Percentiles rank a stretch among this genome's conserved stretches.
phyloP scores from a whole-genome alignment of 176 grass and related monocot genomes.

The Cenchrus americanus region DNA sequence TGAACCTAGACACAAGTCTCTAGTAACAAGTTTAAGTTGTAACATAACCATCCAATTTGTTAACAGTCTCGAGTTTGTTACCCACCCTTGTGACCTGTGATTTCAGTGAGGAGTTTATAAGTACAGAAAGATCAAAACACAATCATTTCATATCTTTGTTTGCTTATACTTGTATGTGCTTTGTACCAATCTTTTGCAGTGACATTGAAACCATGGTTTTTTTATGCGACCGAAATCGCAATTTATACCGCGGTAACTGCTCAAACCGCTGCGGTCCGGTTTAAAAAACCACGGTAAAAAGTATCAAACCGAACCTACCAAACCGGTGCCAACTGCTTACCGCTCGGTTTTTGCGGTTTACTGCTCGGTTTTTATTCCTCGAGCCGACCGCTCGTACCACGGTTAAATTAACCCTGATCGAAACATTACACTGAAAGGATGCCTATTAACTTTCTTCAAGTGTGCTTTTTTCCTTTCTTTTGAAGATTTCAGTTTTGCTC shows the following conservation, averaged over 20 bases:
- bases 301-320: too few relatives aligned
- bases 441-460: background rate
- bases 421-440: background rate
- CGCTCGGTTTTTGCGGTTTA: too few relatives aligned
- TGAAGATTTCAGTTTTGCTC: background rate
- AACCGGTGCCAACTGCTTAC: too few relatives aligned
- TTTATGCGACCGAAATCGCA: too few relatives aligned
- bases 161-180: background rate
- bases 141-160: background rate
- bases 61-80: slow-evolving; percentile 14
- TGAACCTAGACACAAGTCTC: too few relatives aligned
- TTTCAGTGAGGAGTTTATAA: background rate
- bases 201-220: background rate
- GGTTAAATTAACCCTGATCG: too few relatives aligned
- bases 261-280: too few relatives aligned
- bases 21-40: too few relatives aligned
- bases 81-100: background rate
- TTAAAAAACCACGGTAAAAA: too few relatives aligned
- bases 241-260: too few relatives aligned
- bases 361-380: too few relatives aligned
- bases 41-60: background rate
- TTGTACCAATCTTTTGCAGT: background rate
- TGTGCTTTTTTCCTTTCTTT: background rate
- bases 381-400: too few relatives aligned
- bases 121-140: background rate